Percentiles rank a stretch among this genome's conserved stretches.
Conservation (phyloP, 257 asterid genomes). For the Osmanthus fragrans region DNA sequence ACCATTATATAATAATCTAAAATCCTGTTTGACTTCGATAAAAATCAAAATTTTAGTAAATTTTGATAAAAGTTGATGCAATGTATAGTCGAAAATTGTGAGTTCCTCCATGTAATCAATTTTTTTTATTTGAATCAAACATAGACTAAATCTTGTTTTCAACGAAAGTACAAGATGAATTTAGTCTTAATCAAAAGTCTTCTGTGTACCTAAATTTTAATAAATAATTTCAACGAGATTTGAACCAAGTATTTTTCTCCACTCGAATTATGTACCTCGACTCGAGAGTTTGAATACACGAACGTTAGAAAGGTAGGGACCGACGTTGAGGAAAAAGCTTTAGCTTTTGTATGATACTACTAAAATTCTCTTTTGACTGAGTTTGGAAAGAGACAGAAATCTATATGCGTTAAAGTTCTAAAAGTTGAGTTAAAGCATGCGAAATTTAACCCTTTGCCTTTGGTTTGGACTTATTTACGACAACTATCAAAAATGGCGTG, state of each 20-base stretch:
- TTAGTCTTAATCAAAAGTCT: neutral
- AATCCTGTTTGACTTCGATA: too few relatives aligned
- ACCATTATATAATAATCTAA: too few relatives aligned
- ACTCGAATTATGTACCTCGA: conserved; percentile 23
- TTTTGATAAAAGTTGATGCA: too few relatives aligned
- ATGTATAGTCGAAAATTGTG: too few relatives aligned
- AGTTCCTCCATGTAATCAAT: too few relatives aligned
- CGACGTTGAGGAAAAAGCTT: conserved; percentile 48
- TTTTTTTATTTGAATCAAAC: too few relatives aligned
- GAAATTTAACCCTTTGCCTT: conserved; percentile 20
- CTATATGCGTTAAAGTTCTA: conserved; percentile 59
- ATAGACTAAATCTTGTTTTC: too few relatives aligned
- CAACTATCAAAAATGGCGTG: conserved; percentile 23
- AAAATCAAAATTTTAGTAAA: too few relatives aligned
- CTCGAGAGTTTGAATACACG: conserved; percentile 30
- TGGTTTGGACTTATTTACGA: conserved; percentile 31
- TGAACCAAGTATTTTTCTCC: conserved; percentile 21
- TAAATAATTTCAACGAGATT: neutral
- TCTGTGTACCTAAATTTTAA: too few relatives aligned
- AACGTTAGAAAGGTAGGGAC: conserved; percentile 38
- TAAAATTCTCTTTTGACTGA: conserved; percentile 85
- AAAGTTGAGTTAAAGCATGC: conserved; percentile 35
- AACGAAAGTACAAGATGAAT: neutral
- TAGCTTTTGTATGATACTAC: conserved; percentile 68
- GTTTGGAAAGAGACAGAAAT: conserved; percentile 46